phyloP scores from a whole-genome alignment of 495 filamentous ascomycete species.

The Jackrogersella multiformis region DNA sequence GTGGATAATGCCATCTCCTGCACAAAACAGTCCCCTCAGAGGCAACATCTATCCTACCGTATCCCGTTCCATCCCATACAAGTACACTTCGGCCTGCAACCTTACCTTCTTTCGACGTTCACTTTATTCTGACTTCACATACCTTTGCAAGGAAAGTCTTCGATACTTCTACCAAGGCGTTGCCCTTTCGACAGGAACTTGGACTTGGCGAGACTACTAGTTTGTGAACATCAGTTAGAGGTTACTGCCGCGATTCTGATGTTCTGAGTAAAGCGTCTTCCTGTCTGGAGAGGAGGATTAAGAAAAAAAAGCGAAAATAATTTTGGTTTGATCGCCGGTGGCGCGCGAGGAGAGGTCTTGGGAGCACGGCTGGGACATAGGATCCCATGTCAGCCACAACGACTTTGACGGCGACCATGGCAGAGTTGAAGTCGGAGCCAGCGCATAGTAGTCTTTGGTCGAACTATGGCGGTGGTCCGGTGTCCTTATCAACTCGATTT shows the following conservation, averaged over 20 bases:
- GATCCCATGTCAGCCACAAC: conserved; percentile 63
- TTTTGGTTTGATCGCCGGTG: conserved; percentile 35
- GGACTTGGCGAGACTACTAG: conserved; percentile 30
- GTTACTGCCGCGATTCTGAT: conserved; percentile 32
- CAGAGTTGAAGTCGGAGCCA: conserved; percentile 64
- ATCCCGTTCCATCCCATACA: conserved; percentile 57
- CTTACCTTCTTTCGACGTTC: conserved; percentile 50
- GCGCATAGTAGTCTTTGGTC: conserved; percentile 61
- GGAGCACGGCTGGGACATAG: conserved; percentile 48
- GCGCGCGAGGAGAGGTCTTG: conserved; percentile 38
- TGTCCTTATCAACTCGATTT: conserved; percentile 58
- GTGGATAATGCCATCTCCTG: conserved; percentile 60
- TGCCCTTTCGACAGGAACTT: conserved; percentile 37
- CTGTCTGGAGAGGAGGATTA: conserved; percentile 30
- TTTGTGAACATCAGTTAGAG: conserved; percentile 30
- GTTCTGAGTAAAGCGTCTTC: conserved; percentile 31
- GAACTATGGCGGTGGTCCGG: conserved; percentile 58
- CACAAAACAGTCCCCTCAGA: conserved; percentile 60
- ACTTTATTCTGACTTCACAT: conserved; percentile 54
- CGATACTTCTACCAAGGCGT: conserved; percentile 27
- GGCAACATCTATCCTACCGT: conserved; percentile 54
- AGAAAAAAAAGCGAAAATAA: conserved; percentile 8
- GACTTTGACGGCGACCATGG: conserved; percentile 63
- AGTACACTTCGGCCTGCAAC: conserved; percentile 59
- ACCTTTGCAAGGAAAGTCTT: conserved; percentile 43